These are phyloP conservation scores for Salix caprea DNA, from an alignment of 345 rosid genomes.

Conservation along the genomic window DNA sequence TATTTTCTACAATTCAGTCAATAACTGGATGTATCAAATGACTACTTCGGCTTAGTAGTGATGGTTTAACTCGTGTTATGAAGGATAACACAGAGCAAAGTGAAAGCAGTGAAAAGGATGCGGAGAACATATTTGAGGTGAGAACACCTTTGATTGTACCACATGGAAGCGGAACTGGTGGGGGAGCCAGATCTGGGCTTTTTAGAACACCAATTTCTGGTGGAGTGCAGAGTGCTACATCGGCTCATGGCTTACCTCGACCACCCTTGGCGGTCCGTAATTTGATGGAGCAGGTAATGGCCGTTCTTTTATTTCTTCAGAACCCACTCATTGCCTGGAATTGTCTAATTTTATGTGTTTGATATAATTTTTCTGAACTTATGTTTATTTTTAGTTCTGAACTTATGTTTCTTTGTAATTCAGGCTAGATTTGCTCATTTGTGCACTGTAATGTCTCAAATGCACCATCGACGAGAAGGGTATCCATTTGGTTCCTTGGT, in stretches of 20 bases:
- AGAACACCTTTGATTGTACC: slow-evolving; percentile 44
- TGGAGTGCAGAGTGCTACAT: slow-evolving; percentile 97
- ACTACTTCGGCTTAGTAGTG: slow-evolving; percentile 32
- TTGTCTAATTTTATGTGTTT: neutral
- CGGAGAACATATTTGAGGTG: slow-evolving; percentile 35
- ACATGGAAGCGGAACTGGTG: slow-evolving; percentile 49
- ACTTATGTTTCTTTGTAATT: slow-evolving; percentile 17
- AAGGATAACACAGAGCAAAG: slow-evolving; percentile 46
- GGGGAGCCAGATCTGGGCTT: slow-evolving; percentile 83
- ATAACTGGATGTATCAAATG: slow-evolving; percentile 27
- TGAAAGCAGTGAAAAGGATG: slow-evolving; percentile 33
- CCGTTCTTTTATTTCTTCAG: slow-evolving; percentile 5
- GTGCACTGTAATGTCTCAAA: slow-evolving; percentile 91
- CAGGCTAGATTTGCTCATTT: slow-evolving; percentile 97
- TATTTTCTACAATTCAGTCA: slow-evolving; percentile 12
- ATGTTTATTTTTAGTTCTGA: slow-evolving; percentile 1
- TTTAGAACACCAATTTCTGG: slow-evolving; percentile 98
- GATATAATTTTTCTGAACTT: neutral
- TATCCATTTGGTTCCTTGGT: slow-evolving; percentile 95
- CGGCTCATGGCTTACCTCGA: slow-evolving; percentile 88
- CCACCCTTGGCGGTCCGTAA: slow-evolving; percentile 96
- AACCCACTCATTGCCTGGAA: slow-evolving; percentile 1
- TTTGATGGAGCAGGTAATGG: slow-evolving; percentile 87
- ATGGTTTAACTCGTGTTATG: slow-evolving; percentile 41
- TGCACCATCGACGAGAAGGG: slow-evolving; percentile 97